Conservation (phyloP, 495 filamentous ascomycete species). For the Achaetomiella virescens region DNA sequence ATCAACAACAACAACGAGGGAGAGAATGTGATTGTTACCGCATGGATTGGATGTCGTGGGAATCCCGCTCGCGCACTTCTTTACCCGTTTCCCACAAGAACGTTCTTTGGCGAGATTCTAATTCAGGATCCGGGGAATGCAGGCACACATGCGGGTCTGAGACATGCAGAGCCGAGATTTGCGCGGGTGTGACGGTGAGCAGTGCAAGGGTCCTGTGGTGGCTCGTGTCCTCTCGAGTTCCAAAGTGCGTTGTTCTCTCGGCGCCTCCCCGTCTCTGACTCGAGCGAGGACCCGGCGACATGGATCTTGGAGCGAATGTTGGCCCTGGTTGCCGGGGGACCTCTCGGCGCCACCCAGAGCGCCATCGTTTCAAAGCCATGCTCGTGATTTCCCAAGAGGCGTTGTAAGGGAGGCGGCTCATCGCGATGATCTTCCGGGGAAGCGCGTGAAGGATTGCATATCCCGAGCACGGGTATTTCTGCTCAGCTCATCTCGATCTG, state of each 20-base stretch:
- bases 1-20: too few species aligned
- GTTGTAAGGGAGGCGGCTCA: background rate
- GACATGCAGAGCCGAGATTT: conserved; percentile 11
- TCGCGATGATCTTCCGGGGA: conserved; percentile 10
- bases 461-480: background rate
- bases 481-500: background rate
- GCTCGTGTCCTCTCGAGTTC: background rate
- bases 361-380: conserved; percentile 16
- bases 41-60: background rate
- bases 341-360: conserved; percentile 19
- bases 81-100: background rate
- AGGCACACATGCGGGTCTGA: background rate
- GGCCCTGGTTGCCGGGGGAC: conserved; percentile 4
- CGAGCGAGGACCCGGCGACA: conserved; percentile 6
- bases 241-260: too few species aligned
- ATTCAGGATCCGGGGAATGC: background rate
- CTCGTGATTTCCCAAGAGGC: conserved; percentile 3
- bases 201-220: background rate
- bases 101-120: background rate
- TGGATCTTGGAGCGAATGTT: conserved; percentile 3
- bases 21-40: background rate
- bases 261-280: background rate
- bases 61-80: background rate
- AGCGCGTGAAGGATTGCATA: background rate
- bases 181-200: background rate